phyloP scores from a whole-genome alignment of 2,329 filamentous ascomycete species.

The Pseudogymnoascus sp. region DNA sequence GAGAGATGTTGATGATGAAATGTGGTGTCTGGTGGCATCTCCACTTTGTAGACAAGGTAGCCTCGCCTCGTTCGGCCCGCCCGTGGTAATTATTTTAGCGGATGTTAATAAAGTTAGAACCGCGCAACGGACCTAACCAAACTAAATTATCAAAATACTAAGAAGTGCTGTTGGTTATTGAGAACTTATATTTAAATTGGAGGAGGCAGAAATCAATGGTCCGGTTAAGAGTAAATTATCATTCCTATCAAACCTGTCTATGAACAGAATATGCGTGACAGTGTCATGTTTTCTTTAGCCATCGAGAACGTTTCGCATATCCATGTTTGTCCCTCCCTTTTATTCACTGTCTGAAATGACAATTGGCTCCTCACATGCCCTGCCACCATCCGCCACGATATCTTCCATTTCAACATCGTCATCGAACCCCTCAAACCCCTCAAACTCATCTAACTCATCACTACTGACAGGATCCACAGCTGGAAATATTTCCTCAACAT shows the following conservation, averaged over 20 bases:
- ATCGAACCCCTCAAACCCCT: not conserved
- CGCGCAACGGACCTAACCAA: not conserved
- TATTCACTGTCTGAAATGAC: not conserved
- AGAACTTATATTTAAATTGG: not conserved
- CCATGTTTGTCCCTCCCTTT: not conserved
- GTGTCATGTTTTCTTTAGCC: not conserved
- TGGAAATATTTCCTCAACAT: not conserved
- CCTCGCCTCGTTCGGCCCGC: not conserved
- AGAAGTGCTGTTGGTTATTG: not conserved
- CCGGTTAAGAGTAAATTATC: not conserved
- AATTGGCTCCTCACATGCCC: not conserved
- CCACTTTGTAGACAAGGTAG: not conserved
- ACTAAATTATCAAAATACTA: not conserved
- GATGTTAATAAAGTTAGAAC: not conserved
- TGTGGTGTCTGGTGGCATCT: not conserved
- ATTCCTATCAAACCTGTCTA: not conserved
- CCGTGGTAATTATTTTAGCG: not conserved
- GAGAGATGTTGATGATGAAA: constrained; percentile 1
- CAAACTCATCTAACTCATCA: not conserved
- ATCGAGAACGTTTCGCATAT: not conserved
- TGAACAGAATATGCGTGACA: not conserved
- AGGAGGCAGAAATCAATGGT: not conserved
- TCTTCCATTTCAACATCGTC: not conserved
- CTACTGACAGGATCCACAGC: not conserved
- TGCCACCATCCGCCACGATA: not conserved